Evolutionary conservation across 352 stramenopile species (phyloP), one percentile per base, ranked within the genome.

Genomic region (Phytophthora europaea): DNA sequence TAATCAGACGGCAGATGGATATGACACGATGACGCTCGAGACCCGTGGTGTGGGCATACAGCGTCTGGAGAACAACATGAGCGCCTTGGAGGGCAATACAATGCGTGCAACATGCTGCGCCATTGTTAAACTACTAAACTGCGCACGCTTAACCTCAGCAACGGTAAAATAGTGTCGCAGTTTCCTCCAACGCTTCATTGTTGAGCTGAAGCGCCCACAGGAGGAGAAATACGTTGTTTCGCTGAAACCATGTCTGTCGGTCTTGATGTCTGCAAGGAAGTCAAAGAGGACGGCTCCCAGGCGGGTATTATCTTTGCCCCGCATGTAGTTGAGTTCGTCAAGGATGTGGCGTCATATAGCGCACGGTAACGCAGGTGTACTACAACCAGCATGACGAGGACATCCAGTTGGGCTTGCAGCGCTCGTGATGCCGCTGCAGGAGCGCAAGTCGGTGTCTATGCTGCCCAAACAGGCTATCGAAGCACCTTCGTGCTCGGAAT

Each of bases 41-140:
- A 92, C 94, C 54, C 85, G 82, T 50, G 88, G 85, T 56, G 81
- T 89, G 22, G 90, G 88, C 72, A 94, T 92, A 79, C 93, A 94
- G 82, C 85, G 83, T 20, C 73, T 97, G 62, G 83, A 94, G 74
- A 95, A 95, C 62, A 94, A 97, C 79, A 97, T 88, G 59, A 94
- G 78, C 63, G 88, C 90, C 59, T 72, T 97, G 22, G 85, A 95
- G 62, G 90, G 95, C 58, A 97, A 97, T 84, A 86, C 23, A 94
- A 94, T 61, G 90, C 88, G 34, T 93, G 89, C 72, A 94, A 97
- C 78, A 97, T 97, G 90, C 76, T 97, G 5, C 95, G 91, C 83
- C 64, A 86, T 95, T 70, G 78, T 82, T 22, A 93, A 92, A 61
- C 67, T 97, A 59, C 75, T 97, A 38, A 79, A 89, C 28, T 80